Evolutionary conservation across 306 rosid species (phyloP).

Genomic region (Albizia julibrissin): DNA sequence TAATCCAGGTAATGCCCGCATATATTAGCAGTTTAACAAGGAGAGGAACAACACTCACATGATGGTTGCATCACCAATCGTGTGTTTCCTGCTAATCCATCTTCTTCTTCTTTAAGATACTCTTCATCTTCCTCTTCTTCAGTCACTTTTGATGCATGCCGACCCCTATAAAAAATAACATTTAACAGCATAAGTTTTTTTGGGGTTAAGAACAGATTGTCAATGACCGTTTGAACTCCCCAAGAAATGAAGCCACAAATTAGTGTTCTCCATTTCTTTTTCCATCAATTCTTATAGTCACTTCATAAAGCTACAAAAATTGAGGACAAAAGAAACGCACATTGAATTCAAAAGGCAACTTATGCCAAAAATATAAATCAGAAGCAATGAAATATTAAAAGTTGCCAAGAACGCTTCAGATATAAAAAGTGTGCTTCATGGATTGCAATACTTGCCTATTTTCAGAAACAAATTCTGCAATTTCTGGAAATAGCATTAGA

Average conservation of each 20-base stretch:
- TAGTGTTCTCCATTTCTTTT: neutral
- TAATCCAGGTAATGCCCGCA: neutral
- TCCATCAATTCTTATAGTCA: neutral
- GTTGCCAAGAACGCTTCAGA: neutral
- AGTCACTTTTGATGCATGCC: constrained; percentile 93
- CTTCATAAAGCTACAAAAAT: neutral
- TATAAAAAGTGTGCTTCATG: neutral
- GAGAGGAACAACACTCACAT: constrained; percentile 49
- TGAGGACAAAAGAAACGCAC: neutral
- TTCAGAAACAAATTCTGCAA: neutral
- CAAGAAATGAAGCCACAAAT: neutral
- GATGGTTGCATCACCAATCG: constrained; percentile 88
- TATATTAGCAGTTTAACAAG: neutral
- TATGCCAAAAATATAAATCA: neutral
- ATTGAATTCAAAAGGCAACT: neutral
- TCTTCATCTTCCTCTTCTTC: constrained; percentile 99
- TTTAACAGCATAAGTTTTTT: constrained; percentile 20
- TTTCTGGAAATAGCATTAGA: neutral
- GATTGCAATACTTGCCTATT: neutral
- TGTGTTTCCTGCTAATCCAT: constrained; percentile 68
- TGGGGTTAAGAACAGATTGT: neutral
- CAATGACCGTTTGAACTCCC: neutral
- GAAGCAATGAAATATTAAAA: neutral
- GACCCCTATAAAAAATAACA: constrained; percentile 65
- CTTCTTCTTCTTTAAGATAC: constrained; percentile 94